Evolutionary conservation across 441 rosid genomes (phyloP).

Genomic region (Geranium incanum): DNA sequence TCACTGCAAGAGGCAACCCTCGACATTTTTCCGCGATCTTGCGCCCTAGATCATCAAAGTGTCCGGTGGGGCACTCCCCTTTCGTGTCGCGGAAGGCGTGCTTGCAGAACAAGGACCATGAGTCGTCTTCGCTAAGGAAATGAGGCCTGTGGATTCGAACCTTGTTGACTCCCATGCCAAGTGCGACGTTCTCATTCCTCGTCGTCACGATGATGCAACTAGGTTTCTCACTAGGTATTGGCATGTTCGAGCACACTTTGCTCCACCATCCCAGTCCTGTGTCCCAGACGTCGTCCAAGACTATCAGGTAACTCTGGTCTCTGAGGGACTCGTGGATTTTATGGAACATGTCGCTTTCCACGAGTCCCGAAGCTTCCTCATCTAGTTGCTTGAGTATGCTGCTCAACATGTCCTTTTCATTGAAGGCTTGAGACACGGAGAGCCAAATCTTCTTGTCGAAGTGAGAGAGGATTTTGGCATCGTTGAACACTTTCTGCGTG

Average conservation of each 20-base stretch:
- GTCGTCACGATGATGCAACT: conserved; percentile 26
- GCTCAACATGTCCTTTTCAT: conserved; percentile 23
- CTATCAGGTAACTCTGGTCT: conserved; percentile 20
- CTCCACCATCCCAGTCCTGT: conserved; percentile 19
- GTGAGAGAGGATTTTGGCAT: conserved; percentile 13
- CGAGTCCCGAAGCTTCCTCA: conserved; percentile 8
- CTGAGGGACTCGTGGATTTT: conserved; percentile 21
- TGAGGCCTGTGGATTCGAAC: conserved; percentile 21
- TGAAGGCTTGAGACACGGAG: conserved; percentile 23
- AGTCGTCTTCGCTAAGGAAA: conserved; percentile 18
- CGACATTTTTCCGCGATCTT: conserved; percentile 25
- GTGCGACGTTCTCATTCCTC: conserved; percentile 20
- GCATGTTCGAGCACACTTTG: conserved; percentile 12
- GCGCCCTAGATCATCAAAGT: conserved; percentile 14
- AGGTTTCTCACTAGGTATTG: not conserved
- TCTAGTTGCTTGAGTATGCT: conserved; percentile 25
- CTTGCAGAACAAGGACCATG: conserved; percentile 25
- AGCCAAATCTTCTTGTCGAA: conserved; percentile 31
- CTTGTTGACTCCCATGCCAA: conserved; percentile 20
- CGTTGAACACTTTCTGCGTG: conserved; percentile 29
- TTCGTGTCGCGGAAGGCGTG: conserved; percentile 19
- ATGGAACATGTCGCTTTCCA: conserved; percentile 15
- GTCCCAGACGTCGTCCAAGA: conserved; percentile 29
- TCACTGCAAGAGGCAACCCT: conserved; percentile 37
- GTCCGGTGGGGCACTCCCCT: no score